These are phyloP conservation scores for Leucocoprinus leucothites DNA, from an alignment of 768 basidiomycete genomes.

Conservation along the genomic window DNA sequence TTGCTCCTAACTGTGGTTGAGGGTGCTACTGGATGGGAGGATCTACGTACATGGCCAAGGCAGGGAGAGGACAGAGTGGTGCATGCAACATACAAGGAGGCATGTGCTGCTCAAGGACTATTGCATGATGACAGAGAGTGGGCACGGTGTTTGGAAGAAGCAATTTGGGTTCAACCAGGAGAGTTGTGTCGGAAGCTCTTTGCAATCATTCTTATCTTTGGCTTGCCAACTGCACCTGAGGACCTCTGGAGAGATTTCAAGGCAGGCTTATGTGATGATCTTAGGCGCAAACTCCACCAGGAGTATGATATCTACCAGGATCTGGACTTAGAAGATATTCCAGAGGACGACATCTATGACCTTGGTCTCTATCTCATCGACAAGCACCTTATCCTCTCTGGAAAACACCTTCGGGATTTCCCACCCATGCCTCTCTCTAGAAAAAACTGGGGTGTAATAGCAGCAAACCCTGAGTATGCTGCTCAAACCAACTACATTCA, in stretches of 20 bases:
- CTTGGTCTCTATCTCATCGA: slow-evolving; percentile 36
- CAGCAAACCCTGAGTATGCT: slow-evolving; percentile 25
- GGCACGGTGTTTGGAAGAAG: slow-evolving; percentile 36
- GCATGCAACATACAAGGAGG: slow-evolving; percentile 31
- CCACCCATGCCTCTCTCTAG: slow-evolving; percentile 29
- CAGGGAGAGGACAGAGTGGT: no score
- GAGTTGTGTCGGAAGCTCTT: slow-evolving; percentile 32
- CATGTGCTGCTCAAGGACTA: slow-evolving; percentile 40
- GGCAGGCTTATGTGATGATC: slow-evolving; percentile 37
- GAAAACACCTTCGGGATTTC: slow-evolving; percentile 21
- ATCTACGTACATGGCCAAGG: no score
- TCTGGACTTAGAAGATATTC: neutral
- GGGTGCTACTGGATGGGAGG: no score
- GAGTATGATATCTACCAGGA: slow-evolving; percentile 12
- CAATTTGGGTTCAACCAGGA: slow-evolving; percentile 35
- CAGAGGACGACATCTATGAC: slow-evolving; percentile 28
- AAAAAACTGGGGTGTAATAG: slow-evolving; percentile 21
- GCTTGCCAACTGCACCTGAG: slow-evolving; percentile 25
- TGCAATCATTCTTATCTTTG: slow-evolving; percentile 31
- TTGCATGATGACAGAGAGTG: slow-evolving; percentile 49
- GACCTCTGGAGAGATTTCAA: slow-evolving; percentile 35
- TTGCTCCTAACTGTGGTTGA: no score
- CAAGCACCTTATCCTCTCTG: slow-evolving; percentile 19
- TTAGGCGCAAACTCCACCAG: slow-evolving; percentile 15
- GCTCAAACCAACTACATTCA: slow-evolving; percentile 25